Evolutionary conservation across 1,284 basidiomycete species (phyloP).

Genomic region (Mycosarcoma mackinlayi): DNA sequence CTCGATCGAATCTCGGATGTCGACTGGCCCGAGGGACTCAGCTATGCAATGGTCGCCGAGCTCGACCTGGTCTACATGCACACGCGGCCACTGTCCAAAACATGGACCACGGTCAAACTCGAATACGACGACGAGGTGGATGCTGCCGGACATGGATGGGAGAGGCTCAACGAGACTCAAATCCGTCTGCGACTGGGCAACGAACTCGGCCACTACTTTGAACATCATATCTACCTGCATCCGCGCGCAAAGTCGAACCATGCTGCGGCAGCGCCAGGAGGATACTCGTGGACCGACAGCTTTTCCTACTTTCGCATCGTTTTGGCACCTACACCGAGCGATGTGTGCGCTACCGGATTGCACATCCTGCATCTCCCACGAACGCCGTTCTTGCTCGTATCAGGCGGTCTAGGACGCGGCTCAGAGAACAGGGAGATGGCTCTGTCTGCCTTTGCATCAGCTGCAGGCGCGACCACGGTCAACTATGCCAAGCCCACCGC

Average conservation of each 20-base stretch:
- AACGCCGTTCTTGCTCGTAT: conserved; percentile 47
- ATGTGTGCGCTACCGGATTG: conserved; percentile 45
- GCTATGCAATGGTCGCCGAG: conserved; percentile 53
- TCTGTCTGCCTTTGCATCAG: conserved; percentile 41
- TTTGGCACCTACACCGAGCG: conserved; percentile 30
- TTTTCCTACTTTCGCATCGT: conserved; percentile 55
- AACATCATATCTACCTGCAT: conserved; percentile 51
- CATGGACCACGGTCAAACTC: conserved; percentile 46
- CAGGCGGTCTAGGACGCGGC: conserved; percentile 41
- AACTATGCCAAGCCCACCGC: conserved; percentile 34
- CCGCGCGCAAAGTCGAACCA: conserved; percentile 3
- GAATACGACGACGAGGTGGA: conserved; percentile 47
- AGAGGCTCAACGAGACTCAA: conserved; percentile 29
- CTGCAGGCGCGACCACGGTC: conserved; percentile 40
- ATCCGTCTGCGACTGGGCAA: conserved; percentile 31
- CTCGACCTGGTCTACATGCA: conserved; percentile 37
- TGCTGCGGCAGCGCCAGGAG: not conserved
- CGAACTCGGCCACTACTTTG: conserved; percentile 53
- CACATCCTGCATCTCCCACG: conserved; percentile 49
- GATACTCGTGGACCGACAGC: conserved; percentile 21
- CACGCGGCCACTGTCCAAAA: conserved; percentile 19
- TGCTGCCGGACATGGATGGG: conserved; percentile 22
- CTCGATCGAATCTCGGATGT: conserved; percentile 51
- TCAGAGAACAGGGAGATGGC: conserved; percentile 45
- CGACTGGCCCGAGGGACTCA: conserved; percentile 57